phyloP scores from a whole-genome alignment of 2,329 filamentous ascomycete genomes.

The Pseudodiploospora longispora region DNA sequence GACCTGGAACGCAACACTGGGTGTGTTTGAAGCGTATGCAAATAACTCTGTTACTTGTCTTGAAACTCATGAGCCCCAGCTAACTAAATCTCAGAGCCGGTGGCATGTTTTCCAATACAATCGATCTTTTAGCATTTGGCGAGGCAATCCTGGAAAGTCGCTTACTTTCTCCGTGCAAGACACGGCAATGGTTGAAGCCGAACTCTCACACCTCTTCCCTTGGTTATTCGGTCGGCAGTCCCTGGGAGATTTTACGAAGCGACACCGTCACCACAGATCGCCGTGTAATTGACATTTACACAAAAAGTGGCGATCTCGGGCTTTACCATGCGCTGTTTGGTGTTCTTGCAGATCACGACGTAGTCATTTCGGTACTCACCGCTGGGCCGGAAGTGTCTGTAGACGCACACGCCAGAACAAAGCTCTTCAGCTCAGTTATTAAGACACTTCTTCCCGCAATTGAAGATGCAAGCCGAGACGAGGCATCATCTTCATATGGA shows the following conservation, averaged over 20 bases:
- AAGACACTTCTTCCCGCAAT: constrained; percentile 30
- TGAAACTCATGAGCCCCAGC: too few relatives aligned
- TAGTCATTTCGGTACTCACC: constrained; percentile 12
- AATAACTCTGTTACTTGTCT: too few relatives aligned
- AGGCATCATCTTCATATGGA: constrained; percentile 16
- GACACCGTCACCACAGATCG: constrained; percentile 24
- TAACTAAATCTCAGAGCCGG: constrained; percentile 21
- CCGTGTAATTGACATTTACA: constrained; percentile 34
- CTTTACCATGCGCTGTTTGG: constrained; percentile 28
- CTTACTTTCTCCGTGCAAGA: constrained; percentile 30
- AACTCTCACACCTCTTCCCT: constrained; percentile 24
- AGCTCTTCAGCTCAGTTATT: constrained; percentile 22
- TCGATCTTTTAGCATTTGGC: constrained; percentile 34
- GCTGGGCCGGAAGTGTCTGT: constrained; percentile 18
- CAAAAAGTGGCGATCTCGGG: constrained; percentile 33
- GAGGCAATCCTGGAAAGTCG: constrained; percentile 33
- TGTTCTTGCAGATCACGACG: constrained; percentile 35
- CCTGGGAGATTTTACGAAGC: constrained; percentile 38
- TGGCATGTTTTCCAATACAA: constrained; percentile 32
- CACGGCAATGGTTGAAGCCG: constrained; percentile 37
- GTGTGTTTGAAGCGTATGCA: constrained; percentile 26
- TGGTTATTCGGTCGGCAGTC: constrained; percentile 30
- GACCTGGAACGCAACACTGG: constrained; percentile 26
- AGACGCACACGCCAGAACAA: constrained; percentile 10
- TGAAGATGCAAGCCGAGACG: constrained; percentile 31